These are phyloP conservation scores for Sungouiella blattae DNA, from an alignment of 805 yeast species.

Conservation along the genomic window DNA sequence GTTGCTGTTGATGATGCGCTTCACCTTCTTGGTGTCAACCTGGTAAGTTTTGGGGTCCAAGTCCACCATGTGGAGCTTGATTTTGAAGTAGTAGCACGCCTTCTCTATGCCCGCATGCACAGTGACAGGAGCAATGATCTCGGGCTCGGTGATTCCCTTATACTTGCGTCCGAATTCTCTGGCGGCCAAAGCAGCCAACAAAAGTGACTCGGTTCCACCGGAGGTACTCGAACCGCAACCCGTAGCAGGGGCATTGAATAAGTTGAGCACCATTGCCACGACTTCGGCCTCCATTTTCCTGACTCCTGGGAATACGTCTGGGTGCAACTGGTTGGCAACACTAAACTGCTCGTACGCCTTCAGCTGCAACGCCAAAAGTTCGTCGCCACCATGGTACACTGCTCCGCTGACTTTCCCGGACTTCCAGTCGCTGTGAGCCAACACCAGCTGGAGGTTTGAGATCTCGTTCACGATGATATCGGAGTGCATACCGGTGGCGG, in stretches of 20 bases:
- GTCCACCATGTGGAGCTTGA: slow-evolving; percentile 77
- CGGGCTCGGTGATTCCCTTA: slow-evolving; percentile 66
- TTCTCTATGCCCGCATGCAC: slow-evolving; percentile 95
- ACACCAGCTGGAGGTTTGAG: slow-evolving; percentile 36
- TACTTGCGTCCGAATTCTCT: slow-evolving; percentile 64
- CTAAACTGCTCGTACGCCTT: slow-evolving; percentile 72
- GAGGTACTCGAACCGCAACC: slow-evolving; percentile 76
- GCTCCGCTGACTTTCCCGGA: slow-evolving; percentile 90
- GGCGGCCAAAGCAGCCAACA: slow-evolving; percentile 85
- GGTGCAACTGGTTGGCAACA: slow-evolving; percentile 92
- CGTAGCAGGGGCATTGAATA: slow-evolving; percentile 72
- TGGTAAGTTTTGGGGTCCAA: slow-evolving; percentile 63
- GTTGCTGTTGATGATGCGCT: slow-evolving; percentile 64
- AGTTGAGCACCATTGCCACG: slow-evolving; percentile 79
- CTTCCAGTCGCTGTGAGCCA: slow-evolving; percentile 78
- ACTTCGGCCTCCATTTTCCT: slow-evolving; percentile 96
- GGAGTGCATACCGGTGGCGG: slow-evolving; percentile 54
- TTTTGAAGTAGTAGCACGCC: slow-evolving; percentile 87
- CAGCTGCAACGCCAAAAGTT: slow-evolving; percentile 68
- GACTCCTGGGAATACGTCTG: slow-evolving; percentile 95
- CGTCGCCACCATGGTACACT: slow-evolving; percentile 93
- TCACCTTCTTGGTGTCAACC: slow-evolving; percentile 63
- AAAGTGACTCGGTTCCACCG: slow-evolving; percentile 93
- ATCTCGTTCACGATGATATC: slow-evolving; percentile 48
- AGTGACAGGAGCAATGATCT: slow-evolving; percentile 83